phyloP scores from a whole-genome alignment of 176 grass and related monocot genomes.

The Oryza longistaminata region DNA sequence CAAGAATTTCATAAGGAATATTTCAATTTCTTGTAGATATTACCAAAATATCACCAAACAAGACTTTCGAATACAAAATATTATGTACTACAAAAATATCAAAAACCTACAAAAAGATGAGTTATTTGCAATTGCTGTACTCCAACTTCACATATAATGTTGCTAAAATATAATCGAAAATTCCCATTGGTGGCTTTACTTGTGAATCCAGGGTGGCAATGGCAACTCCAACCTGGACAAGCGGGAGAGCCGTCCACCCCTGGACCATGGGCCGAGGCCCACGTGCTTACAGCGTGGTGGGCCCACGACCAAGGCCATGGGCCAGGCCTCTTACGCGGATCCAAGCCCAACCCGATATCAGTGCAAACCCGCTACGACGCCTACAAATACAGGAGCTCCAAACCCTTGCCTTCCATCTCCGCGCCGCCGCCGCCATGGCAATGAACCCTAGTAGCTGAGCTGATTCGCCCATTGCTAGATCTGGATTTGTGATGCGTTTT shows the following conservation, averaged over 20 bases:
- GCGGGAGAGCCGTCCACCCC: background rate
- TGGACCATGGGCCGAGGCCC: background rate
- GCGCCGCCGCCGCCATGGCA: background rate
- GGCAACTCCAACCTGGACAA: background rate
- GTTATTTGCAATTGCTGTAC: no score
- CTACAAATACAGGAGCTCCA: conserved; percentile 41
- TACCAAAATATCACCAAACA: no score
- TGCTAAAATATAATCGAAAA: no score
- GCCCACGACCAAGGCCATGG: background rate
- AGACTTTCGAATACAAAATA: no score
- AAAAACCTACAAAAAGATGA: no score
- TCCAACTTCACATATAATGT: no score
- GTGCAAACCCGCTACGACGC: background rate
- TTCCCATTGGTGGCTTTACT: no score
- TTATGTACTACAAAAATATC: no score
- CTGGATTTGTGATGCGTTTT: background rate
- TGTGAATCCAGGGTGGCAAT: background rate
- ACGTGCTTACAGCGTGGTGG: background rate
- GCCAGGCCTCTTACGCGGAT: background rate
- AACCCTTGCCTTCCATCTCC: background rate
- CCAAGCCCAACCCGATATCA: conserved; percentile 6
- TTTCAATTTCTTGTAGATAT: no score
- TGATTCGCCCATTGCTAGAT: rapidly evolving
- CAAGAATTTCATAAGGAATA: no score
- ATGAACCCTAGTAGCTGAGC: background rate